Base-by-base conservation (phyloP, 2,329 filamentous ascomycete species). In the Aspergillus amoenus region DNA sequence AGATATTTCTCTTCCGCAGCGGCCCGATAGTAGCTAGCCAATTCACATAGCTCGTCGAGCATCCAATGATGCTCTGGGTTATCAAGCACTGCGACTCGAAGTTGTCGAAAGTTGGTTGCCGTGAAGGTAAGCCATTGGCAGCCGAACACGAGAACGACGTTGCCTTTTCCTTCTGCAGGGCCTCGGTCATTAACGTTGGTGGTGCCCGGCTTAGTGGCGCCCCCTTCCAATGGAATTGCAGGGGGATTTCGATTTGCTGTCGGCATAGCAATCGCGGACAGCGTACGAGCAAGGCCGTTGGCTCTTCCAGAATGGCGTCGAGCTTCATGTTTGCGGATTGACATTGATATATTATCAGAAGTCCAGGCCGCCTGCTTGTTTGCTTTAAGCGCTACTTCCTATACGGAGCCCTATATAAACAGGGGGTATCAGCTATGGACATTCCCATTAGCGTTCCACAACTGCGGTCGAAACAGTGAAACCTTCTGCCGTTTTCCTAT, bases 71-170 rank as follows among this genome's bases (percentile, higher is more conserved):
- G 41, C 2, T 63, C 56, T 1, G 61, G 59, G 2, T 43, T 39
- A 3, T 58, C 56, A 27, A 62, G 58, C 9, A 64, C 50, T 1
- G 42, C 46, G 1, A 22, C 46, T 12, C 63, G 57, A 18, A 64
- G 59, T 5, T 24, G 56, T 1, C 21, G 56, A 17, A 64, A 64
- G 18, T 62, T 56, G 3, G 52, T n/a, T 3, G 46, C 47, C 8
- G 53, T 42, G 39, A 64, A 64, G 7, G 58, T 53, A 4, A 62
- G 54, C 34, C 61, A 62, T 54, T 64, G 63, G 18, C 61, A 64
- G 24, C 63, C 63, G 47, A 64, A 64, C 2, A 64, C 24, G 1
- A 64, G 52, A 17, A 64, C 53, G 3, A 52, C 41, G 3, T 58
- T 55, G 12, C 43, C 44, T 30, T 50, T 39, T 3, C 21, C 18